Base-by-base conservation (phyloP, 495 filamentous ascomycete species). In the Eremomyces bilateralis region DNA sequence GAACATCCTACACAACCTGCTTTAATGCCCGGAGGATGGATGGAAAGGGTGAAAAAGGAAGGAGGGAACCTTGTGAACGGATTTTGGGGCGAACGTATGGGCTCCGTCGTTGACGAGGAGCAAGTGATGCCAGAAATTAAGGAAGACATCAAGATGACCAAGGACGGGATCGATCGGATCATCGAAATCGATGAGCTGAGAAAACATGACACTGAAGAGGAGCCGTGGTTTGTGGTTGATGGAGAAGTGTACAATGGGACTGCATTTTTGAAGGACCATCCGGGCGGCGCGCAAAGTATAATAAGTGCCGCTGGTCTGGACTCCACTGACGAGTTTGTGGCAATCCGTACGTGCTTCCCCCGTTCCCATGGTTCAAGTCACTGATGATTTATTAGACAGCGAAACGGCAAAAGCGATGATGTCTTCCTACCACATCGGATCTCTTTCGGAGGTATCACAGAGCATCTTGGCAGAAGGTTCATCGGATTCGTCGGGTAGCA, bases 391-490 rank as follows among this genome's bases (percentile, higher is more conserved):
- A 4, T 34, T 49, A 90, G 81, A 91, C 50, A 78, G 71, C 50
- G 84, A 93, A 57, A 92, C 78, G 15, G 85, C 85, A 25, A 94
- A 90, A 56, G 63, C 58, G 19, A 91, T 95, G 84, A 85, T 95
- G 72, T 65, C 67, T 19, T 58, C 63, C 36, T 90, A 94, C 47
- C 85, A 95, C 52, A 71, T 95, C 43, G 85, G 85, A 38, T 69
- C 70, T 19, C 63, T 88, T 22, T 63, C 73, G 44, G 60, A 70
- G 40, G 57, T 56, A 12, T 67, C 76, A 20, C 55, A 62, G 2
- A 45, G 56, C 34, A 51, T 58, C 0, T 60, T 90, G 17, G 59
- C 56, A 0, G 47, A 56, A 33, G 44, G 49, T 5, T n/a, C n/a
- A n/a, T 40, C 51, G 18, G 42, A 47, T 2, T 31, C 46, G 34